Conservation (phyloP, 495 filamentous ascomycete species). For the Aspergillus conjunctus region DNA sequence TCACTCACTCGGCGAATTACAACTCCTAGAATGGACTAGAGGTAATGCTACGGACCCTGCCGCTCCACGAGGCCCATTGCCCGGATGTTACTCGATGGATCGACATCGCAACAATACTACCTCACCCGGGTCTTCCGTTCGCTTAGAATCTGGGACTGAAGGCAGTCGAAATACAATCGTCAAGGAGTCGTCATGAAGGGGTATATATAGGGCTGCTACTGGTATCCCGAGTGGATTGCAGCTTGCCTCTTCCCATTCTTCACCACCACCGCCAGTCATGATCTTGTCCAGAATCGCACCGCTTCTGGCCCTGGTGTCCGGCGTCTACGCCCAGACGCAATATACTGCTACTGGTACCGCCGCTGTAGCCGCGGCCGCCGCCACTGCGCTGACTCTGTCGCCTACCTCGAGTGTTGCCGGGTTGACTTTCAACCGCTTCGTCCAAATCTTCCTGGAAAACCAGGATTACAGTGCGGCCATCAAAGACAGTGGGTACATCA, state of each 20-base stretch:
- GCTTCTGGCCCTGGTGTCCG: neutral
- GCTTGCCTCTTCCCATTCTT: neutral
- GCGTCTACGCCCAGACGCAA: neutral
- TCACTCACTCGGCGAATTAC: neutral
- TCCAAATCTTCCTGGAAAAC: conserved; percentile 72
- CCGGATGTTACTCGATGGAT: neutral
- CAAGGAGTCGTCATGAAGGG: neutral
- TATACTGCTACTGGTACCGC: conserved; percentile 1
- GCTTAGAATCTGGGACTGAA: neutral
- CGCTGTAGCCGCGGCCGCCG: neutral
- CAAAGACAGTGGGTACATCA: conserved; percentile 50
- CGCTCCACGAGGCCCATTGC: neutral
- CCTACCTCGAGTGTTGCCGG: conserved; percentile 54
- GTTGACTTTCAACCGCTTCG: conserved; percentile 64
- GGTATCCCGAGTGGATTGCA: neutral
- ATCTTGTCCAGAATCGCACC: neutral
- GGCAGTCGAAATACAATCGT: neutral
- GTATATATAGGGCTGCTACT: neutral
- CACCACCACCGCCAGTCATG: neutral
- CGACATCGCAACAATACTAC: neutral
- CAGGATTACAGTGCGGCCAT: conserved; percentile 1
- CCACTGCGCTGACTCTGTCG: neutral
- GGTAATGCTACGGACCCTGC: neutral
- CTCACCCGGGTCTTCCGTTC: neutral
- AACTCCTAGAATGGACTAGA: neutral